phyloP scores from a whole-genome alignment of 2,329 filamentous ascomycete genomes.

The Fusarium sacchari region DNA sequence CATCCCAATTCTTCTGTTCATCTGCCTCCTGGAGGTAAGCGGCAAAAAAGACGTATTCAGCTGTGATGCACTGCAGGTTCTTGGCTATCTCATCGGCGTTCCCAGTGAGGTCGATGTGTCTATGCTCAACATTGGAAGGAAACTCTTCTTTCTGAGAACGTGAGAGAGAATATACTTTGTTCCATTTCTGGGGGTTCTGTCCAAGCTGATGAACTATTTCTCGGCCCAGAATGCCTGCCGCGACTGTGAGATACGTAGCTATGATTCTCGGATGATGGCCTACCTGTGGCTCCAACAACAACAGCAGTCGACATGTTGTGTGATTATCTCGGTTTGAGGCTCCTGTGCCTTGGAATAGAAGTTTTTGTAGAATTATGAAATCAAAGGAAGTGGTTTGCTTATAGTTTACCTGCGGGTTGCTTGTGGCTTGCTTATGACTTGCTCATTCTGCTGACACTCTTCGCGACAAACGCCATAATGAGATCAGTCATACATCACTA shows the following conservation, averaged over 20 bases:
- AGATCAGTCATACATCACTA: background rate
- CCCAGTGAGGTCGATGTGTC: slow-evolving; percentile 7
- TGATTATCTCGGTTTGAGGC: background rate
- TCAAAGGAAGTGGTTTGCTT: background rate
- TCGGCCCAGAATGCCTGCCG: slow-evolving; percentile 2
- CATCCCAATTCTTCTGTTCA: background rate
- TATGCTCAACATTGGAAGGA: slow-evolving; percentile 4
- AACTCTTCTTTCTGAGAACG: slow-evolving; percentile 13
- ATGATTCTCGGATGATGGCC: too few species aligned
- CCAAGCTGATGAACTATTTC: slow-evolving; percentile 5
- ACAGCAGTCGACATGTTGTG: background rate
- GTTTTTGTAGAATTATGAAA: background rate
- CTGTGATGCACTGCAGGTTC: background rate
- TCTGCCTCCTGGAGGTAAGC: slow-evolving; percentile 7
- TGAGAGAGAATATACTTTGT: background rate
- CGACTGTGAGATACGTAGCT: background rate
- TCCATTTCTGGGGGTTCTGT: background rate
- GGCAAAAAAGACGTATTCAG: slow-evolving; percentile 13
- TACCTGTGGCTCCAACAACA: slow-evolving; percentile 11
- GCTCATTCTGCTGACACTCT: background rate
- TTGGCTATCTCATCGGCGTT: background rate
- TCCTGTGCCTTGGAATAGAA: background rate
- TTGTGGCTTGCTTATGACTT: background rate
- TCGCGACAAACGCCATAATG: background rate
- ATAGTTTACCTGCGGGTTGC: background rate